phyloP scores from a whole-genome alignment of 495 filamentous ascomycete species.

The Extremus antarcticus region DNA sequence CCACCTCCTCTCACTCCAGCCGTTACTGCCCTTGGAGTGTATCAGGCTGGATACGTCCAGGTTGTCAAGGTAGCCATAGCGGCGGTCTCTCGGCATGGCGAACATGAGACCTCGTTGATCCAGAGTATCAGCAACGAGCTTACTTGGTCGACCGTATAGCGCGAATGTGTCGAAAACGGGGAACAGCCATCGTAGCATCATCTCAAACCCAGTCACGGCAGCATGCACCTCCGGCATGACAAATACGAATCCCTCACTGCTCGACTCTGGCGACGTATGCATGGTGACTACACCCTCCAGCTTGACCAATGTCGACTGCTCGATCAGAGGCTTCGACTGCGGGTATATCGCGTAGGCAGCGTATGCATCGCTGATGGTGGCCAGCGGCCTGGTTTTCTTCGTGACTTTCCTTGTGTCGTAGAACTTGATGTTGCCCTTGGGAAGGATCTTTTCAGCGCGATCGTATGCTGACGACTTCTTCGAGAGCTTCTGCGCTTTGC shows the following conservation, averaged over 20 bases:
- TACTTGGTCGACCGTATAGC: constrained; percentile 81
- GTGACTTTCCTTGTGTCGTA: constrained; percentile 84
- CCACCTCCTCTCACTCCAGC: constrained; percentile 89
- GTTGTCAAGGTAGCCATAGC: constrained; percentile 86
- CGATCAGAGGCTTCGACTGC: constrained; percentile 82
- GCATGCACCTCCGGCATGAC: constrained; percentile 93
- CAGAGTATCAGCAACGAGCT: constrained; percentile 73
- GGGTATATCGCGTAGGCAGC: constrained; percentile 93
- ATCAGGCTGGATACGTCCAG: constrained; percentile 73
- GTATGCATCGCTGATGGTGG: constrained; percentile 81
- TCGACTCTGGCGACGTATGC: constrained; percentile 59
- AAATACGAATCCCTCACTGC: constrained; percentile 87
- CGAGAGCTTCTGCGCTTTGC: constrained; percentile 66
- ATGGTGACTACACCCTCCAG: constrained; percentile 85
- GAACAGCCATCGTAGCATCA: constrained; percentile 89
- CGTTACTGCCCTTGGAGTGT: constrained; percentile 58
- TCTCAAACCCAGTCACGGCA: constrained; percentile 88
- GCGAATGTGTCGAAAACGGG: constrained; percentile 89
- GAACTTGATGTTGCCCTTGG: constrained; percentile 86
- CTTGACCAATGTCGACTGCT: constrained; percentile 89
- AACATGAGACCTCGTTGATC: constrained; percentile 94
- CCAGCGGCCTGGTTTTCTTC: constrained; percentile 83
- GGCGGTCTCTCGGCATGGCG: constrained; percentile 79
- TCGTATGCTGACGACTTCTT: constrained; percentile 68
- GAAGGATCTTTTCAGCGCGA: constrained; percentile 40